Percentiles rank a stretch among this genome's conserved stretches.
phyloP scores from a whole-genome alignment of 2,329 filamentous ascomycete genomes.

The Ilyonectria destructans region DNA sequence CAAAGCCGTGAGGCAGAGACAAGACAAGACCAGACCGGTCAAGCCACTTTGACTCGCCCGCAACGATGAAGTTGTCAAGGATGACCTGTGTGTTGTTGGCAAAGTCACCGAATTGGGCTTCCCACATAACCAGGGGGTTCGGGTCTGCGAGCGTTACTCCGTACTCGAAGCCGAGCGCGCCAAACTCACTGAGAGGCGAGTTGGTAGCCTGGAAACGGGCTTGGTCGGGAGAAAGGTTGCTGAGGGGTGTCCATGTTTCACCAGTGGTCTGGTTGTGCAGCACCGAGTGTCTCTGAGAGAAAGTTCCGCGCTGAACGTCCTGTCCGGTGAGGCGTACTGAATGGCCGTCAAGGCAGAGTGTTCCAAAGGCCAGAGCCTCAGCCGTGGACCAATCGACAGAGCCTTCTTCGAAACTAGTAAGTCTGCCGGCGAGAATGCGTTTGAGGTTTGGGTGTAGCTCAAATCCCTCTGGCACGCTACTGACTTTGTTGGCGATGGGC shows the following conservation, averaged over 20 bases:
- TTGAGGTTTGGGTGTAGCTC: slow-evolving; percentile 93
- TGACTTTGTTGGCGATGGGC: slow-evolving; percentile 86
- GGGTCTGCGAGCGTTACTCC: slow-evolving; percentile 97
- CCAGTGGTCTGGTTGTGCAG: slow-evolving; percentile 97
- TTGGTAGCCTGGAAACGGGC: slow-evolving; percentile 96
- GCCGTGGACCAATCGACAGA: slow-evolving; percentile 98
- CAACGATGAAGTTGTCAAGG: slow-evolving; percentile 98
- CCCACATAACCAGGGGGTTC: slow-evolving; percentile 98
- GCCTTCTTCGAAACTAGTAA: slow-evolving; percentile 91
- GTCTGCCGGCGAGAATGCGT: slow-evolving; percentile 89
- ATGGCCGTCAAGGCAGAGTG: slow-evolving; percentile 90
- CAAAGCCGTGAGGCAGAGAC: slow-evolving; percentile 96
- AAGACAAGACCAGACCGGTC: slow-evolving; percentile 96
- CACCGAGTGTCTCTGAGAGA: slow-evolving; percentile 96
- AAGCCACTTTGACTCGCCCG: slow-evolving; percentile 97
- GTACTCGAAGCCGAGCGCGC: slow-evolving; percentile 94
- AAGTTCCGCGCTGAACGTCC: slow-evolving; percentile 98
- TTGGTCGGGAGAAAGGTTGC: slow-evolving; percentile 89
- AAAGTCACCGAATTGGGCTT: slow-evolving; percentile 99
- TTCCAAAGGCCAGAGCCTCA: slow-evolving; percentile 94
- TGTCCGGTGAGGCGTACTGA: slow-evolving; percentile 97
- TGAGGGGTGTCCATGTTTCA: slow-evolving; percentile 90
- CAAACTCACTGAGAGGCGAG: slow-evolving; percentile 84
- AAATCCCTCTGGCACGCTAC: slow-evolving; percentile 86
- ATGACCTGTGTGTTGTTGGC: slow-evolving; percentile 99